Base-by-base conservation (phyloP, 352 stramenopile species). In the Globisporangium lucens region DNA sequence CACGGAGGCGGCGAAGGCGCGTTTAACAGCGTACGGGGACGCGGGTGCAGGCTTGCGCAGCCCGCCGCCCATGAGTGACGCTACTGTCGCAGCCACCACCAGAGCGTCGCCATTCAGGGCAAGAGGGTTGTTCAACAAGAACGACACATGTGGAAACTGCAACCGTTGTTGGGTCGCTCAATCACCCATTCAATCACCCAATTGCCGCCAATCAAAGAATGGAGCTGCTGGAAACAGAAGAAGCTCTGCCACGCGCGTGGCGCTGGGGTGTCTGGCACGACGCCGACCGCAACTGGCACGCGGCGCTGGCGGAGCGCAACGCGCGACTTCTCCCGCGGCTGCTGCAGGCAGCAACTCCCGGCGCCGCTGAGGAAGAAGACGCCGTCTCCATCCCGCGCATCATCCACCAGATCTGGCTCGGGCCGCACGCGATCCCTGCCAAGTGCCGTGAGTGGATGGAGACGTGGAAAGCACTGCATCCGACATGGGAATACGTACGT, bases 401-500 rank as follows among this genome's bases (percentile, higher is more conserved):
- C n/a, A 73, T 90, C 20, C 85, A 93, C 64, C 85, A 93, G 55
- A 89, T 93, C 61, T 93, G 85, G 85, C 76, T 93, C 9, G 85
- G 85, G 2, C 67, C 70, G 0, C 30, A 51, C 0, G 36, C 65
- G 58, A 78, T 77, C 61, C 82, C 70, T 29, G 36, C 41, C 33
- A 59, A 46, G 52, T 82, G 72, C 61, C 63, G 22, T n/a, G 52
- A 38, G 65, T 89, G 70, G 73, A 85, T 66, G 72, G 29, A 84
- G 41, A 79, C 70, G 15, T 93, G 81, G 83, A 59, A 36, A 12
- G 17, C 36, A n/a, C 72, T 69, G 20, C 83, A 91, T 46, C 73
- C 74, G 7, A 33, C 68, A 15, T 85, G 77, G 77, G 49, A 68
- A 43, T 71, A 78, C 57, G 72, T 78, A 63, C 69, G 70, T 67